phyloP scores from a whole-genome alignment of 352 stramenopile genomes.

The Plasmopara muralis region DNA sequence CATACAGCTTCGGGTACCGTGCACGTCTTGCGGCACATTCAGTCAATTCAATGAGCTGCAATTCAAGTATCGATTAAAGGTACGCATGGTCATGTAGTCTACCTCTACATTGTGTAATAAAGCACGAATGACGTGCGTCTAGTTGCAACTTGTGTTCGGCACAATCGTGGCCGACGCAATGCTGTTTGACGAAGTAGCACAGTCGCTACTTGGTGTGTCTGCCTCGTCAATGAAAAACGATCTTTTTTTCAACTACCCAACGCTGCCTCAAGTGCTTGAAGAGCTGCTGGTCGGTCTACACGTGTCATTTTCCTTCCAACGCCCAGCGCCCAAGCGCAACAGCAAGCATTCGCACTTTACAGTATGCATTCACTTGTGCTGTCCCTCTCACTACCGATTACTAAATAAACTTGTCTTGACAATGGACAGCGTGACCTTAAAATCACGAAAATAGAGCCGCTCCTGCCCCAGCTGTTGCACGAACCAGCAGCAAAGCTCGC shows the following conservation, averaged over 20 bases:
- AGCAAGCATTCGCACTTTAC: conserved; percentile 22
- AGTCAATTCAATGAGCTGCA: conserved; percentile 20
- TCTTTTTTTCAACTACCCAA: conserved; percentile 31
- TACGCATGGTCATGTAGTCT: conserved; percentile 1
- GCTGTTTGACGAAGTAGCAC: conserved; percentile 44
- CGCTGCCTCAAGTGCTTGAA: conserved; percentile 35
- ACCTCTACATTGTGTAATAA: not conserved
- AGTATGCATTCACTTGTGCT: conserved; percentile 14
- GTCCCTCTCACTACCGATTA: not conserved
- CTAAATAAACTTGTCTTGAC: not conserved
- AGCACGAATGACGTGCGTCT: not conserved
- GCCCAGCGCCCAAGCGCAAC: conserved; percentile 14
- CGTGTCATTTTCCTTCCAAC: conserved; percentile 44
- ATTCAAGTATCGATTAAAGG: conserved; percentile 52
- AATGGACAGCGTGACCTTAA: conserved; percentile 36
- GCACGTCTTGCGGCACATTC: conserved; percentile 22
- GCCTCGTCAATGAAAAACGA: conserved; percentile 24
- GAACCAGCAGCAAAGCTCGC: conserved; percentile 34
- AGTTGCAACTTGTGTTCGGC: conserved; percentile 39
- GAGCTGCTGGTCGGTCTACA: conserved; percentile 45
- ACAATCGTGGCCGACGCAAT: conserved; percentile 30
- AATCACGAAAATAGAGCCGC: conserved; percentile 35
- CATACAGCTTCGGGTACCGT: conserved; percentile 19
- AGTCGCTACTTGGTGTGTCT: conserved; percentile 30
- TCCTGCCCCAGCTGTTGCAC: conserved; percentile 35